Percentiles rank a stretch among this genome's conserved stretches.
phyloP scores from a whole-genome alignment of 306 rosid genomes.

The Boehmeria nivea region DNA sequence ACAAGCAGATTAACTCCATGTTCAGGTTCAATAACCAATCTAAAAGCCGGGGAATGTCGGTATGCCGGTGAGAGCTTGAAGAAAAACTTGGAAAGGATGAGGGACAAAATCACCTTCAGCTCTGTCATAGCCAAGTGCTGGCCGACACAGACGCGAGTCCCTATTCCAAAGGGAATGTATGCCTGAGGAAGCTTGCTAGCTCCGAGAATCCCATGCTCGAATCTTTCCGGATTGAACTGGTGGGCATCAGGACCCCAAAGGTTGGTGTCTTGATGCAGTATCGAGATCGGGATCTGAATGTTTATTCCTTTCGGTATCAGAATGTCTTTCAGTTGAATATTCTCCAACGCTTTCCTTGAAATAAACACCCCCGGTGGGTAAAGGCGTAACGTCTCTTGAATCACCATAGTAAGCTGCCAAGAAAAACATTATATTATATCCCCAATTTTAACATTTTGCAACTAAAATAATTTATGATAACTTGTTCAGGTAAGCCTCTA shows the following conservation, averaged over 20 bases:
- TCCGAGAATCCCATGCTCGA: slow-evolving; percentile 37
- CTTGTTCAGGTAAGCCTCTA: neutral
- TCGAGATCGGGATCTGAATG: slow-evolving; percentile 45
- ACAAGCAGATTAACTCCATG: slow-evolving; percentile 21
- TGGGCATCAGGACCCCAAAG: slow-evolving; percentile 57
- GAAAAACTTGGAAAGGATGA: slow-evolving; percentile 24
- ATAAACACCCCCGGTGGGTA: slow-evolving; percentile 42
- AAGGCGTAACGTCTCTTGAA: slow-evolving; percentile 63
- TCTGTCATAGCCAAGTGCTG: slow-evolving; percentile 51
- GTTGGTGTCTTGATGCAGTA: slow-evolving; percentile 41
- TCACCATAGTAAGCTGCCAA: slow-evolving; percentile 61
- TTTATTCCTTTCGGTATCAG: slow-evolving; percentile 48
- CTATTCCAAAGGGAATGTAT: slow-evolving; percentile 55
- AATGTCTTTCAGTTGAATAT: slow-evolving; percentile 39
- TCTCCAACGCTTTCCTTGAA: slow-evolving; percentile 32
- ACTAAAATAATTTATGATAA: neutral
- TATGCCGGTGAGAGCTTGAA: slow-evolving; percentile 28
- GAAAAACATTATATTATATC: too few relatives aligned
- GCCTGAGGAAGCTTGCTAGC: slow-evolving; percentile 54
- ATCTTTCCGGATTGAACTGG: slow-evolving; percentile 60
- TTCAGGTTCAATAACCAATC: slow-evolving; percentile 21
- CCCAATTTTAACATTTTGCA: too few relatives aligned
- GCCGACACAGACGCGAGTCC: slow-evolving; percentile 51
- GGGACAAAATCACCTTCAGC: slow-evolving; percentile 43
- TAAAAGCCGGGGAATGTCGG: slow-evolving; percentile 25